Conservation (phyloP, 2,329 filamentous ascomycete species). For the Volutella citrinella region DNA sequence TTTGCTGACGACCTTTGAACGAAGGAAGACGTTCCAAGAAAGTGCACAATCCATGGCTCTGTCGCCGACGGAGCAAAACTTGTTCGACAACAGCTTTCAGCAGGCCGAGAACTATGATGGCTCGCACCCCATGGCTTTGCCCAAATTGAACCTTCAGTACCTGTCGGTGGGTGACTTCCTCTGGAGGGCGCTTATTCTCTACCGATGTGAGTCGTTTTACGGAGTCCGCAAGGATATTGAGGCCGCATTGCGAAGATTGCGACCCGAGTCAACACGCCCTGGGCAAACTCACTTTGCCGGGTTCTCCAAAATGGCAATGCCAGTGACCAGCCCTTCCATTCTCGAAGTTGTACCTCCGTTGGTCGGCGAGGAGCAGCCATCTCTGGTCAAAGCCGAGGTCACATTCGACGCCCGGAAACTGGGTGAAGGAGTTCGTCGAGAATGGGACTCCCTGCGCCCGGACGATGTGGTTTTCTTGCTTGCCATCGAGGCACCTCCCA, state of each 20-base stretch:
- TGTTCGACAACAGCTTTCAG: constrained; percentile 77
- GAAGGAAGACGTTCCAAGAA: constrained; percentile 79
- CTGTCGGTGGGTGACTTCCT: constrained; percentile 92
- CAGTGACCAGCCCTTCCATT: constrained; percentile 81
- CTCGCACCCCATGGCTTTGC: constrained; percentile 80
- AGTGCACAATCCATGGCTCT: constrained; percentile 66
- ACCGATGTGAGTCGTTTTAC: constrained; percentile 89
- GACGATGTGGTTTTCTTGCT: constrained; percentile 91
- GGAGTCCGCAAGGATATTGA: constrained; percentile 91
- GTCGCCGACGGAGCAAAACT: constrained; percentile 75
- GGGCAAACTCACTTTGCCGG: constrained; percentile 76
- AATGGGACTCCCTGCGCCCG: constrained; percentile 85
- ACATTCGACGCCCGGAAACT: constrained; percentile 77
- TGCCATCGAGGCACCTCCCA: constrained; percentile 62
- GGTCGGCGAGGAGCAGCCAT: constrained; percentile 81
- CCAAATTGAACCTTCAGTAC: constrained; percentile 94
- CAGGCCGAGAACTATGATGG: constrained; percentile 87
- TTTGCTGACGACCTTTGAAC: constrained; percentile 72
- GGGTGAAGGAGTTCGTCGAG: constrained; percentile 70
- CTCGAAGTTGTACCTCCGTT: constrained; percentile 79
- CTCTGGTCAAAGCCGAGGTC: constrained; percentile 82
- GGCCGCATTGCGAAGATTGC: constrained; percentile 72
- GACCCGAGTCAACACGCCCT: constrained; percentile 61
- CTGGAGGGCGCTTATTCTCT: constrained; percentile 90
- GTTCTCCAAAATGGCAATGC: constrained; percentile 87